A percentile compares a stretch with the other conserved stretches of the same genome.
Evolutionary conservation across 2,329 filamentous ascomycete species (phyloP).

Genomic region (Cercospora sojina): DNA sequence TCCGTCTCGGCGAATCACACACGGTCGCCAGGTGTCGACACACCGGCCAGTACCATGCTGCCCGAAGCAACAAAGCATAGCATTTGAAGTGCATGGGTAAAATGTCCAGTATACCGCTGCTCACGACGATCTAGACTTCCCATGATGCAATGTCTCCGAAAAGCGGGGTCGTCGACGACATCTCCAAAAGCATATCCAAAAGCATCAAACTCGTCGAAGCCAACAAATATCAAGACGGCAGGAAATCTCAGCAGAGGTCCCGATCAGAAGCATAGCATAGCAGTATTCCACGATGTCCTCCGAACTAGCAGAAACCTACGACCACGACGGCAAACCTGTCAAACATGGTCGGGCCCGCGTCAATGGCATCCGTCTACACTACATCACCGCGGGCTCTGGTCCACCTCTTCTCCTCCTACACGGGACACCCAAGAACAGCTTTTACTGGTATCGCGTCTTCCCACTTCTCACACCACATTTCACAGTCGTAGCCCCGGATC

Average conservation of each 20-base stretch:
- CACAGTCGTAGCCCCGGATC: conserved; percentile 40
- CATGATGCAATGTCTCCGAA: conserved; percentile 9
- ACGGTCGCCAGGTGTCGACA: background rate
- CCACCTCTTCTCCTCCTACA: conserved; percentile 36
- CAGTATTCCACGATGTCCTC: conserved; percentile 4
- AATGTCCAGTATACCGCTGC: background rate
- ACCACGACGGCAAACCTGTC: conserved; percentile 32
- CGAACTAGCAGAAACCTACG: conserved; percentile 35
- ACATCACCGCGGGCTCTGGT: conserved; percentile 36
- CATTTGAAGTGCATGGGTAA: background rate
- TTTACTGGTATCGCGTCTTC: conserved; percentile 42
- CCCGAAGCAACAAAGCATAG: background rate
- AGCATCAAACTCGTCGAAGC: background rate
- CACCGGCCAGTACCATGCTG: background rate
- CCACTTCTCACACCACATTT: conserved; percentile 40
- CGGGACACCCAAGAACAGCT: conserved; percentile 38
- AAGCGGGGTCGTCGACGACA: conserved; percentile 9
- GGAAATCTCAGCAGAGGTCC: background rate
- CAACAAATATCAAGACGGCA: background rate
- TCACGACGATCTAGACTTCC: background rate
- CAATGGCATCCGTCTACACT: conserved; percentile 39
- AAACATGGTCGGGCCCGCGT: conserved; percentile 35
- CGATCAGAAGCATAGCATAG: background rate
- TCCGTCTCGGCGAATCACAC: background rate
- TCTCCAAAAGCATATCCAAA: conserved; percentile 4